phyloP scores from a whole-genome alignment of 2,329 filamentous ascomycete species.

The Talaromyces sp. region DNA sequence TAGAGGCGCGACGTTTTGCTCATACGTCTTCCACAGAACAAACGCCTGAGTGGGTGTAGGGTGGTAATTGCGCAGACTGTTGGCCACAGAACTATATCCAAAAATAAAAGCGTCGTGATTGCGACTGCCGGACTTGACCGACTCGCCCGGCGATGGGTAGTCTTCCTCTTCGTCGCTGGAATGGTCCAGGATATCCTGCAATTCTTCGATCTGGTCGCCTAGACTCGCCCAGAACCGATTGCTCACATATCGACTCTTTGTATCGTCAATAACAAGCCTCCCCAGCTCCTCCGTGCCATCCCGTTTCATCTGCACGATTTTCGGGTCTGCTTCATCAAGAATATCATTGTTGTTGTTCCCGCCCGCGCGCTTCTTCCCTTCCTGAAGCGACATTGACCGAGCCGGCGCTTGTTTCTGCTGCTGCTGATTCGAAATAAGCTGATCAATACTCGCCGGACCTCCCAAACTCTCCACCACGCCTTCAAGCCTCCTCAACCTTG shows the following conservation, averaged over 20 bases:
- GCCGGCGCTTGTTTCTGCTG: background rate
- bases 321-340: conserved; percentile 17
- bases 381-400: background rate
- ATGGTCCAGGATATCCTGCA: conserved; percentile 56
- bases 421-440: background rate
- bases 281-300: conserved; percentile 46
- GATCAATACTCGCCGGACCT: conserved; percentile 33
- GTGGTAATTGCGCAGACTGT: conserved; percentile 53
- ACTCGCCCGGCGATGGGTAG: conserved; percentile 40
- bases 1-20: conserved; percentile 57
- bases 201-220: conserved; percentile 59
- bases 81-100: conserved; percentile 52
- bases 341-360: background rate
- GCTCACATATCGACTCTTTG: conserved; percentile 56
- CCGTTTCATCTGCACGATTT: conserved; percentile 16
- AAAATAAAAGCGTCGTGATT: conserved; percentile 58
- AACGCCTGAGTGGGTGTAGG: conserved; percentile 47
- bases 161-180: conserved; percentile 50
- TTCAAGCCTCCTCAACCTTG: conserved; percentile 53
- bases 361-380: background rate
- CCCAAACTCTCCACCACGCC: conserved; percentile 57
- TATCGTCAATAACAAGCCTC: conserved; percentile 54
- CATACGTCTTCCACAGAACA: conserved; percentile 53
- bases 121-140: conserved; percentile 37
- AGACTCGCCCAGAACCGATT: conserved; percentile 58